These are phyloP conservation scores for Ganoderma lingzhi DNA, from an alignment of 1,284 basidiomycete species.

Conservation along the genomic window DNA sequence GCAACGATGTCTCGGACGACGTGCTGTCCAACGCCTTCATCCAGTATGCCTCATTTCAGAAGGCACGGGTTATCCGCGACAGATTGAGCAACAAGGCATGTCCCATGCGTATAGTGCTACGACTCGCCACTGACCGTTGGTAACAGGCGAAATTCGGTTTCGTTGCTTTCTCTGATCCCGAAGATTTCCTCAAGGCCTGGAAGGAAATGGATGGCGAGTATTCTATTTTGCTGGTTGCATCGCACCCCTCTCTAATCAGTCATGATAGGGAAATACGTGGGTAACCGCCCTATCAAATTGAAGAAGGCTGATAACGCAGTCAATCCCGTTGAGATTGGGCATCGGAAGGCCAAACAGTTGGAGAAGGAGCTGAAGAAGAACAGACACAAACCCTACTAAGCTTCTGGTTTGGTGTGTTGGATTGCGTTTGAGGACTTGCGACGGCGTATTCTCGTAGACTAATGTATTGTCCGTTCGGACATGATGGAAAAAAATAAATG, in stretches of 20 bases:
- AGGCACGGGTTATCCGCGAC: constrained; percentile 95
- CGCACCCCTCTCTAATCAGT: background rate
- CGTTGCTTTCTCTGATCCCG: constrained; percentile 97
- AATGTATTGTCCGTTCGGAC: background rate
- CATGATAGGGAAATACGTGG: constrained; percentile 90
- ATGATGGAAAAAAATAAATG: constrained; percentile 7
- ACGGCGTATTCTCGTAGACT: constrained; percentile 3
- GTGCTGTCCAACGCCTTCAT: constrained; percentile 92
- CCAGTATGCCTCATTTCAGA: constrained; percentile 92
- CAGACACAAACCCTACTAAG: constrained; percentile 75
- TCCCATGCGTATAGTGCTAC: constrained; percentile 2
- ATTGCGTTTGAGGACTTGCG: background rate
- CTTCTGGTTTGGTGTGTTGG: background rate
- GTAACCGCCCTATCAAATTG: constrained; percentile 92
- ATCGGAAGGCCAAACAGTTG: constrained; percentile 84
- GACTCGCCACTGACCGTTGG: constrained; percentile 3
- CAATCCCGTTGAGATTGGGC: constrained; percentile 92
- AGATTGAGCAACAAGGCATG: constrained; percentile 87
- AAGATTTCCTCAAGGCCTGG: constrained; percentile 98
- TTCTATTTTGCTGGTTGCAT: background rate
- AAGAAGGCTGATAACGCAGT: constrained; percentile 90
- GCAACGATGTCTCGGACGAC: constrained; percentile 98
- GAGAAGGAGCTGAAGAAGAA: constrained; percentile 87
- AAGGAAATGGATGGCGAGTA: constrained; percentile 97
- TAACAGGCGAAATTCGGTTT: constrained; percentile 95